Conservation (phyloP, 257 asterid species). For the Solanum microdontum region DNA sequence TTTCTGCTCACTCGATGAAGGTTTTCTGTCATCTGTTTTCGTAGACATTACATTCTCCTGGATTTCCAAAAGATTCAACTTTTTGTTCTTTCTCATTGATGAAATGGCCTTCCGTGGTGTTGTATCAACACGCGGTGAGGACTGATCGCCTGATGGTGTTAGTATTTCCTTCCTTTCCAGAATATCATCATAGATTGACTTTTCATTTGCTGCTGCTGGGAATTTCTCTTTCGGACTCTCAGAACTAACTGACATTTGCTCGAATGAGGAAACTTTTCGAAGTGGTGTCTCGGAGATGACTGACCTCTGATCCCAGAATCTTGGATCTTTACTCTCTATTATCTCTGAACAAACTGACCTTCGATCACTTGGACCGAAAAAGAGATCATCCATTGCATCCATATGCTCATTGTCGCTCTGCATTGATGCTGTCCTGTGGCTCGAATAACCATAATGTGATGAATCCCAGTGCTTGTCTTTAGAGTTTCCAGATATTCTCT, state of each 20-base stretch:
- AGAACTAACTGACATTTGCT: constrained; percentile 2
- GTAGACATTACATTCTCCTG: constrained; percentile 6
- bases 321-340: not conserved
- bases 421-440: constrained; percentile 24
- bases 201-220: not conserved
- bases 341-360: constrained; percentile 43
- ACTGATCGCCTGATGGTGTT: not conserved
- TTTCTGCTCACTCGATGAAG: constrained; percentile 15
- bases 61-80: constrained; percentile 8
- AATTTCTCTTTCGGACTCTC: constrained; percentile 21
- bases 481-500: constrained; percentile 19
- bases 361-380: constrained; percentile 41
- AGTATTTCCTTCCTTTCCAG: not conserved
- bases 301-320: constrained; percentile 4
- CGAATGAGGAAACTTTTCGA: constrained; percentile 10
- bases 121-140: constrained; percentile 4
- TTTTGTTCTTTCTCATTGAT: constrained; percentile 1
- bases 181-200: not conserved
- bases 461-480: constrained; percentile 37
- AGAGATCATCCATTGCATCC: constrained; percentile 61
- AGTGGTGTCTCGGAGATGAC: constrained; percentile 32
- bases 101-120: not conserved
- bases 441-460: constrained; percentile 14
- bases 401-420: constrained; percentile 38
- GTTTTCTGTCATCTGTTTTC: constrained; percentile 20